Conservation (phyloP, 164 flowering plant species). For the Vitis vinifera region DNA sequence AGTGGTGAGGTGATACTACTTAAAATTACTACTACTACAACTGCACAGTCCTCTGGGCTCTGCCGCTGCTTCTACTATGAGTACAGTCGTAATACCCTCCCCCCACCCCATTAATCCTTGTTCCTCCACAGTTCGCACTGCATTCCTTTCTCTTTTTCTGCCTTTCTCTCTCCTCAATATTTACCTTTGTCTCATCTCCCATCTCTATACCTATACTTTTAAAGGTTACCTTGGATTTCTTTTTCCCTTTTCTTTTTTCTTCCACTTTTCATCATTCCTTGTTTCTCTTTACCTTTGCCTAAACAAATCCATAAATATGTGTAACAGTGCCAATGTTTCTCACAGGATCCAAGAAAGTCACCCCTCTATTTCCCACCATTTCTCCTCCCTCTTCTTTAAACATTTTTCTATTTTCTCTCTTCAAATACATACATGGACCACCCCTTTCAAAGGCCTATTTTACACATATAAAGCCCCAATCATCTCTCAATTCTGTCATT, state of each 20-base stretch:
- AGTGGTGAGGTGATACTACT: no score
- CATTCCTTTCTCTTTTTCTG: no score
- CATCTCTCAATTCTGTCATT: no score
- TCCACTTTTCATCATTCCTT: constrained; percentile 48
- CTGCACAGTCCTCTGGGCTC: no score
- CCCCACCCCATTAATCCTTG: no score
- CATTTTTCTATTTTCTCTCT: background rate
- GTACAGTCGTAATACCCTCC: no score
- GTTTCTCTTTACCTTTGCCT: constrained; percentile 34
- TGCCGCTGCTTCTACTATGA: no score
- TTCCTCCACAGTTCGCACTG: no score
- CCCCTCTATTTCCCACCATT: constrained; percentile 38
- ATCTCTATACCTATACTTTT: constrained; percentile 14
- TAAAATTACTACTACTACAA: no score
- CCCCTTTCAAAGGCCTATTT: no score
- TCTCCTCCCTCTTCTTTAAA: background rate
- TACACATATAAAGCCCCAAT: no score
- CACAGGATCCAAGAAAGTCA: constrained; percentile 55
- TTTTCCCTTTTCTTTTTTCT: constrained; percentile 26
- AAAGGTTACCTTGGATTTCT: constrained; percentile 21
- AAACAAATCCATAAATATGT: constrained; percentile 14
- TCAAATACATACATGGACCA: no score
- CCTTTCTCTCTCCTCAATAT: background rate
- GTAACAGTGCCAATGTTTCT: constrained; percentile 18
- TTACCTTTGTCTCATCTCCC: constrained; percentile 26